Evolutionary conservation across 257 asterid genomes (phyloP).

Genomic region (Nicotiana knightiana): DNA sequence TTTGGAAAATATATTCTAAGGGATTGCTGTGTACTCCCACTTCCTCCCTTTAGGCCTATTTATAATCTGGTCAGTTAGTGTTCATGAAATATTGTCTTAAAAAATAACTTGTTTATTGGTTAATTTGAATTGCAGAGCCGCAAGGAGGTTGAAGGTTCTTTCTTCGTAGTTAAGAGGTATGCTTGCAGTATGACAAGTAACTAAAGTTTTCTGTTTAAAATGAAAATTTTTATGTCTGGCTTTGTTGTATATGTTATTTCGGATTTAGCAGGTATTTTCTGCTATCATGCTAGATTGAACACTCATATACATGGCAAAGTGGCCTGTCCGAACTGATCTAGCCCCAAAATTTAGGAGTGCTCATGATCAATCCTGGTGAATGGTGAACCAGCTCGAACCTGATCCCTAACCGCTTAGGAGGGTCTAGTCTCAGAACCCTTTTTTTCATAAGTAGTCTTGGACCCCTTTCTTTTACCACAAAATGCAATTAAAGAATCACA

Average conservation of each 20-base stretch:
- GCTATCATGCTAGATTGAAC: neutral
- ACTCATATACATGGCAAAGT: neutral
- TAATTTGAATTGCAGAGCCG: conserved; percentile 47
- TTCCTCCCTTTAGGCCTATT: neutral
- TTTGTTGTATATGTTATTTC: neutral
- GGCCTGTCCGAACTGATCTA: neutral
- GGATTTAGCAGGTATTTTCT: neutral
- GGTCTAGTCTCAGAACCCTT: neutral
- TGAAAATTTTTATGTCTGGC: neutral
- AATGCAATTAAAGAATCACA: neutral
- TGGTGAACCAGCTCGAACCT: neutral
- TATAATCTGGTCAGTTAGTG: neutral
- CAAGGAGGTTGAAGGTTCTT: conserved; percentile 84
- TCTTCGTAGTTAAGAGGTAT: conserved; percentile 82
- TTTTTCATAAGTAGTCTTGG: neutral
- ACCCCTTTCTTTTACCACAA: neutral
- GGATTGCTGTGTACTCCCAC: neutral
- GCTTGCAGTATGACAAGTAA: neutral
- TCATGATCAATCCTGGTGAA: neutral
- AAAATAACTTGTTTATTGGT: neutral
- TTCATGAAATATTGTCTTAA: neutral
- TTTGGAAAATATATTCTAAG: neutral
- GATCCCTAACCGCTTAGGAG: neutral
- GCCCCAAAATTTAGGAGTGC: neutral
- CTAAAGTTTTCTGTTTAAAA: neutral